Percentiles rank a stretch among this genome's conserved stretches.
Evolutionary conservation across 1,284 basidiomycete genomes (phyloP).

Genomic region (Ceratobasidium sp.): DNA sequence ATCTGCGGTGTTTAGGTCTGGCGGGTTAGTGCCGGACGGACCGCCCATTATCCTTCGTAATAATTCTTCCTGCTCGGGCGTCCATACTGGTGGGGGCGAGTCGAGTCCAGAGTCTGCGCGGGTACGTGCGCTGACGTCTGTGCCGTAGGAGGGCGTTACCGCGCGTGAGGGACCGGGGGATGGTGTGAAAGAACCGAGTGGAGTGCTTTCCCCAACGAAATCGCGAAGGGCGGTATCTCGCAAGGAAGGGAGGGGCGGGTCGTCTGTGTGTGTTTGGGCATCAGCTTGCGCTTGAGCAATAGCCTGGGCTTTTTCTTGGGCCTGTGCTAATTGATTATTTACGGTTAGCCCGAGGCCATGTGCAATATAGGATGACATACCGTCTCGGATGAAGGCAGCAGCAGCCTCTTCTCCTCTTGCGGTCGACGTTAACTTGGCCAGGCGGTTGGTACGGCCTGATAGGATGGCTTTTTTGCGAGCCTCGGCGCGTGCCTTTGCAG

Average conservation of each 20-base stretch:
- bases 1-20: slow-evolving; percentile 12
- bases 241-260: slow-evolving; percentile 59
- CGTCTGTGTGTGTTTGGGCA: slow-evolving; percentile 47
- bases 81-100: slow-evolving; percentile 39
- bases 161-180: slow-evolving; percentile 55
- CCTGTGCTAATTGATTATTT: slow-evolving; percentile 40
- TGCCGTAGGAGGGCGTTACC: slow-evolving; percentile 48
- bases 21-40: slow-evolving; percentile 14
- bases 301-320: slow-evolving; percentile 49
- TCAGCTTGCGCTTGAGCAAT: slow-evolving; percentile 37
- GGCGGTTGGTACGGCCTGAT: slow-evolving; percentile 71
- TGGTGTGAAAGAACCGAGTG: slow-evolving; percentile 58
- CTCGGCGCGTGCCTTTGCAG: slow-evolving; percentile 58
- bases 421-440: slow-evolving; percentile 77
- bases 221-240: slow-evolving; percentile 56
- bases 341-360: slow-evolving; percentile 38
- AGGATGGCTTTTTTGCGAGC: slow-evolving; percentile 79
- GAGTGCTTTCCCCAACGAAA: slow-evolving; percentile 71
- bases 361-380: slow-evolving; percentile 53
- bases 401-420: slow-evolving; percentile 76
- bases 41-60: slow-evolving; percentile 41
- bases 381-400: slow-evolving; percentile 64
- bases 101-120: slow-evolving; percentile 47
- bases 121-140: slow-evolving; percentile 48
- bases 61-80: slow-evolving; percentile 34